Base-by-base conservation (phyloP, 805 yeast genomes). In the Yarrowia deformans region DNA sequence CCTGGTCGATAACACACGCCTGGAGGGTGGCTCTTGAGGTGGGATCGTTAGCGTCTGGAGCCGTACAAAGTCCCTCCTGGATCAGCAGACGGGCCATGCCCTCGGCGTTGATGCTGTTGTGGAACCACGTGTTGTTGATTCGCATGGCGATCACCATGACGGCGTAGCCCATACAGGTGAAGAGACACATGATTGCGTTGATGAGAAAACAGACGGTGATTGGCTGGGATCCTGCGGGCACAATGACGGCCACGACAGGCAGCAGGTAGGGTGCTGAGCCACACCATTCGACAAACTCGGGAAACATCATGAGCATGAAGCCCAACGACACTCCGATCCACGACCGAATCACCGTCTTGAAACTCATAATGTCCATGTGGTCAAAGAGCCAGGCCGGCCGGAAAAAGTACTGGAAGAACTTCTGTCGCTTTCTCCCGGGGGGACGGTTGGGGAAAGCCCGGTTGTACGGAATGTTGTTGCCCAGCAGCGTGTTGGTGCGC, bases 111-210 rank as follows among this genome's bases (percentile, higher is more conserved):
- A 63, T 63, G n/a, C 48, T 37, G 46, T 63, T 63, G 56, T 63
- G 68, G 48, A 63, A 63, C 43, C 48, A 63, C 1, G 45, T 48
- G 56, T 63, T 63, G 56, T 63, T 63, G 46, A 63, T 63, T 1
- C 48, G 23, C 68, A 63, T 63, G 19, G 68, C 68, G 3, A 63
- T 48, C 3, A 48, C 46, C 68, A 48, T 49, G 23, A 63, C 68
- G 7, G 48, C 56, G 18, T 18, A 46, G 12, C 68, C 68, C 56
- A 63, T 23, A 3, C 45, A 34, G 4, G 48, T 48, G 32, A 63
- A 63, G 16, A 63, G 46, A 52, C 52, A 43, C 68, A 63, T 63
- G 56, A 63, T 48, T n/a, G 40, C 16, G 48, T 63, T 63, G 39
- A 63, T 2, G 3, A 63, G 7, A 8, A 63, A 39, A 8, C 56